A percentile compares a stretch with the other conserved stretches of the same genome.
Evolutionary conservation across 768 basidiomycete genomes (phyloP).

Genomic region (Cystobasidium ongulense): DNA sequence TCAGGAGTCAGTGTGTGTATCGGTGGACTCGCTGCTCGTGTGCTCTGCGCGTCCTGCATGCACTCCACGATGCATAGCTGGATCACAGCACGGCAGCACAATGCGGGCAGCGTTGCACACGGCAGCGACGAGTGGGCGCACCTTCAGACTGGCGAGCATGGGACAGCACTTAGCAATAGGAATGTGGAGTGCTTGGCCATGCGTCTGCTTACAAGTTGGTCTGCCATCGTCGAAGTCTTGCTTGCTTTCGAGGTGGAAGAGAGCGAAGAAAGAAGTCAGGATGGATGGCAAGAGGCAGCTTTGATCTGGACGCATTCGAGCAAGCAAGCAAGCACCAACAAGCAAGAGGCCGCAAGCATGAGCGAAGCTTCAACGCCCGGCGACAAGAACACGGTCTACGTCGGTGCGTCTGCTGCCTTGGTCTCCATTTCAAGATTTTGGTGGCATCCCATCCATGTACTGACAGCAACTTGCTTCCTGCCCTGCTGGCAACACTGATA

Average conservation of each 20-base stretch:
- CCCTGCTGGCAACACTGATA: slow-evolving; percentile 38
- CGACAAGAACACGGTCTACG: slow-evolving; percentile 47
- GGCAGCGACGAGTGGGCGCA: slow-evolving; percentile 27
- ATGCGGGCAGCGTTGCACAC: neutral
- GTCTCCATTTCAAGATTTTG: neutral
- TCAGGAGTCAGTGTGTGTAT: no score
- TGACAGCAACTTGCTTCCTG: neutral
- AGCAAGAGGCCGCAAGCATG: neutral
- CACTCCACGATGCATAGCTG: no score
- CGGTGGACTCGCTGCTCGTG: no score
- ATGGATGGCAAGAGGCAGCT: neutral
- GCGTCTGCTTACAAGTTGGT: slow-evolving; percentile 52
- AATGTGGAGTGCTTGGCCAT: slow-evolving; percentile 29
- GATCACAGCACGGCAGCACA: no score
- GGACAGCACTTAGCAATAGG: neutral
- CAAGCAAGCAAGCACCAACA: neutral
- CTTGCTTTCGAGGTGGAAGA: slow-evolving; percentile 31
- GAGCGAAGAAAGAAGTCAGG: neutral
- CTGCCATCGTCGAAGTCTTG: slow-evolving; percentile 49
- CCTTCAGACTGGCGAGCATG: slow-evolving; percentile 46
- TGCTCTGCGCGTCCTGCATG: neutral
- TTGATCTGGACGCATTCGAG: neutral
- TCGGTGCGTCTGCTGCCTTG: neutral
- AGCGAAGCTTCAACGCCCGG: slow-evolving; percentile 47
- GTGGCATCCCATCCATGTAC: neutral